Conservation (phyloP, 306 rosid genomes). For the Cucurbita ficifolia region DNA sequence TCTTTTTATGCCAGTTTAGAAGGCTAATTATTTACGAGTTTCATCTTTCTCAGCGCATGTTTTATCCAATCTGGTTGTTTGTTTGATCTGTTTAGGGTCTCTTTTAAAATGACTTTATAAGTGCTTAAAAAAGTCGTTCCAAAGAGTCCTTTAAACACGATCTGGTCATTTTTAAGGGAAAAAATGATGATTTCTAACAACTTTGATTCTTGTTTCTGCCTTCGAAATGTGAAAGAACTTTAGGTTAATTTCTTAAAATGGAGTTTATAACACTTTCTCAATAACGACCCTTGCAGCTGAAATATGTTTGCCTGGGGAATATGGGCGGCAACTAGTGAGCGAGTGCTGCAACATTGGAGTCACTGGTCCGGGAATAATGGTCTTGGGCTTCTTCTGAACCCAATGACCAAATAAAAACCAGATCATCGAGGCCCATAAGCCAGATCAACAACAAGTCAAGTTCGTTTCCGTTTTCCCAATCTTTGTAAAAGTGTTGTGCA, state of each 20-base stretch:
- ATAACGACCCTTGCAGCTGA: conserved; percentile 33
- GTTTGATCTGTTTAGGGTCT: not conserved
- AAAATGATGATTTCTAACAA: too few species aligned
- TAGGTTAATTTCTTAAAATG: too few species aligned
- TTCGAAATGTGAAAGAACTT: too few species aligned
- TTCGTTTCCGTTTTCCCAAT: not conserved
- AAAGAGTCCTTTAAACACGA: too few species aligned
- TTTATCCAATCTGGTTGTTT: not conserved
- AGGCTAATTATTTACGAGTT: not conserved
- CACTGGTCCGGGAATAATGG: not conserved
- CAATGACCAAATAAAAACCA: not conserved
- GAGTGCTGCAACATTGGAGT: not conserved
- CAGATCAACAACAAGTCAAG: not conserved
- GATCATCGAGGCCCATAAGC: not conserved
- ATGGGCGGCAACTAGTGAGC: conserved; percentile 47
- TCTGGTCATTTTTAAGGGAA: too few species aligned
- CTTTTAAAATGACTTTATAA: too few species aligned
- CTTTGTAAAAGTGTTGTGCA: not conserved
- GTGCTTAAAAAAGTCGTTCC: too few species aligned
- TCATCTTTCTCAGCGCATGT: not conserved
- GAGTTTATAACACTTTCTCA: not conserved
- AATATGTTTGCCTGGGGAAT: conserved; percentile 85
- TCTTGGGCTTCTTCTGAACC: not conserved
- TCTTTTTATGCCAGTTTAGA: not conserved
- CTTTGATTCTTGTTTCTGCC: too few species aligned